Evolutionary conservation across 176 grass and related monocot species (phyloP).

Genomic region (Aegilops bicornis): DNA sequence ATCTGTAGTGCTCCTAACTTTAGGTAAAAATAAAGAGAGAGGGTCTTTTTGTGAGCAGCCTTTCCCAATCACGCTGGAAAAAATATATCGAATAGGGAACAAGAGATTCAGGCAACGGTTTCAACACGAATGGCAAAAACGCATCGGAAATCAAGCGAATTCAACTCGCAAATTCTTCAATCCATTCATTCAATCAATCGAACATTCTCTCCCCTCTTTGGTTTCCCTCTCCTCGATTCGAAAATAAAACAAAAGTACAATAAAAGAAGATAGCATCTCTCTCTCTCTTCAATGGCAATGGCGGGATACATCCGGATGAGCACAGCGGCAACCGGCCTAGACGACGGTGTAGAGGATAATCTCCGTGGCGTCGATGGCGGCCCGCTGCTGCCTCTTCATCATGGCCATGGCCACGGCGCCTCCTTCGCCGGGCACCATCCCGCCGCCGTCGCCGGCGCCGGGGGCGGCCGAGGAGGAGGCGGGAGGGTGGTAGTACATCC

Average conservation of each 20-base stretch:
- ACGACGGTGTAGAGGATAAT: conserved; percentile 51
- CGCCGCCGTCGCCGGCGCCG: neutral
- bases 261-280: neutral
- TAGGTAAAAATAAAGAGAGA: neutral
- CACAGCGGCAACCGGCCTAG: neutral
- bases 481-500: conserved; percentile 77
- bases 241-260: neutral
- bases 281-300: neutral
- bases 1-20: too few relatives aligned
- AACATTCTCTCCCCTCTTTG: neutral
- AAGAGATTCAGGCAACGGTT: neutral
- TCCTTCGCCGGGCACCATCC: neutral
- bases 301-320: neutral
- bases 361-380: conserved; percentile 20
- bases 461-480: neutral
- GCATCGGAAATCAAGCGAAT: neutral
- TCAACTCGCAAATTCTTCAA: neutral
- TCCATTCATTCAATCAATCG: neutral
- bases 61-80: neutral
- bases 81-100: too few relatives aligned
- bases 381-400: neutral
- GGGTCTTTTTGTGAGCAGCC: neutral
- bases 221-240: neutral
- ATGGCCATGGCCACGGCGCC: neutral
- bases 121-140: neutral